Conservation (phyloP, 257 asterid genomes). For the Nicotiana noctiflora region DNA sequence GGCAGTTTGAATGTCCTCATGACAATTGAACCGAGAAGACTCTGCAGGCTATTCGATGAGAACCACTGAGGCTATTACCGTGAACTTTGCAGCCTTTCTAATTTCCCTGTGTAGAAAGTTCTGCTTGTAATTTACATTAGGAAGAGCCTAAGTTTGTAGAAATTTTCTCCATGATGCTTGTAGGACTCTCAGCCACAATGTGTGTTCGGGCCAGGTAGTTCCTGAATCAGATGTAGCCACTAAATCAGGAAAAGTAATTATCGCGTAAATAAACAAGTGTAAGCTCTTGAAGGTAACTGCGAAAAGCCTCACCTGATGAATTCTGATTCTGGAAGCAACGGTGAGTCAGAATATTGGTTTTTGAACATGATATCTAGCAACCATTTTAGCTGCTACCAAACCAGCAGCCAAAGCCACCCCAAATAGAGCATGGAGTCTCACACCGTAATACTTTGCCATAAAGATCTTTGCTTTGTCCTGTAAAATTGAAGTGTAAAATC, state of each 20-base stretch:
- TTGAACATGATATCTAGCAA: conserved; percentile 35
- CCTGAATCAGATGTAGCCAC: not conserved
- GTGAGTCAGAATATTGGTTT: conserved; percentile 24
- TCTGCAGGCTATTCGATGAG: not conserved
- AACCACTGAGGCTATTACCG: not conserved
- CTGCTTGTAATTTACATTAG: not conserved
- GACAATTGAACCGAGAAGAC: not conserved
- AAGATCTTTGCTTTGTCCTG: conserved; percentile 65
- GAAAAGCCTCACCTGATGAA: not conserved
- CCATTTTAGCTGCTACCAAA: conserved; percentile 51
- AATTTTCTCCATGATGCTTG: not conserved
- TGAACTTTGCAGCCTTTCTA: not conserved
- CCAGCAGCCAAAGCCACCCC: conserved; percentile 74
- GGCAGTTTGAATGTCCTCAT: not conserved
- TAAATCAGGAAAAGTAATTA: not conserved
- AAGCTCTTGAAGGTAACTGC: not conserved
- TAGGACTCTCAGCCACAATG: not conserved
- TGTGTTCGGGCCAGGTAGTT: not conserved
- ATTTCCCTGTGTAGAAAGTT: not conserved
- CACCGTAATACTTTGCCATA: conserved; percentile 73
- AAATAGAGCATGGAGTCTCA: conserved; percentile 60
- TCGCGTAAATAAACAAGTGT: not conserved
- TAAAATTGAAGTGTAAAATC: conserved; percentile 1
- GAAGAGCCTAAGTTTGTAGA: not conserved
- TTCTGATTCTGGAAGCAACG: not conserved